Conservation (phyloP, 768 basidiomycete species). For the Trametes gibbosa region DNA sequence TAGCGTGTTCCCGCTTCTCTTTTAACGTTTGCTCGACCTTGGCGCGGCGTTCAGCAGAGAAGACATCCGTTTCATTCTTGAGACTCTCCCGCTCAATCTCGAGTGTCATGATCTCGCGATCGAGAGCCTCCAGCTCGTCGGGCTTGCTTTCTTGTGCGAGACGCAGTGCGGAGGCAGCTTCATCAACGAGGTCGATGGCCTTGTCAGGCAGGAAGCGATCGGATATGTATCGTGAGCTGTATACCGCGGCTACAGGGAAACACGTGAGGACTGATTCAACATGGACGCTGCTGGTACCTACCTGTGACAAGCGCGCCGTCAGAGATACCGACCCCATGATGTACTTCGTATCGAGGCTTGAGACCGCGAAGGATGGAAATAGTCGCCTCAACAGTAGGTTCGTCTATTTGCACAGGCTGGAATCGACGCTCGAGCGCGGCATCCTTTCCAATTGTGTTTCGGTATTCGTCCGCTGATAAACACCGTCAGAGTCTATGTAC, state of each 20-base stretch:
- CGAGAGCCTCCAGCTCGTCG: conserved; percentile 76
- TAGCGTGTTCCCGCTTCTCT: conserved; percentile 60
- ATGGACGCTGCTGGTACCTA: conserved; percentile 21
- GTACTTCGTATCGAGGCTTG: conserved; percentile 83
- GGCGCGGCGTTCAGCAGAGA: conserved; percentile 69
- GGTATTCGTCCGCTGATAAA: conserved; percentile 73
- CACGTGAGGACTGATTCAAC: neutral
- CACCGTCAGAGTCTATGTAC: neutral
- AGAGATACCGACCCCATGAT: conserved; percentile 91
- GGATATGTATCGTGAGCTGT: conserved; percentile 80
- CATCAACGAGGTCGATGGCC: conserved; percentile 89
- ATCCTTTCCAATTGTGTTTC: conserved; percentile 90
- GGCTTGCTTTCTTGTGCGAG: conserved; percentile 90
- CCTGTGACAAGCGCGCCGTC: conserved; percentile 87
- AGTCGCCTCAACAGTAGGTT: conserved; percentile 81
- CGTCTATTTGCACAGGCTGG: conserved; percentile 86
- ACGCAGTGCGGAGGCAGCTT: conserved; percentile 83
- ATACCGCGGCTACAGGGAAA: conserved; percentile 68
- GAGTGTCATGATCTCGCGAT: conserved; percentile 80
- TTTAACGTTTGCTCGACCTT: conserved; percentile 66
- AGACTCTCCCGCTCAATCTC: conserved; percentile 89
- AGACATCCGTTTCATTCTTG: conserved; percentile 84
- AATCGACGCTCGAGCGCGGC: conserved; percentile 89
- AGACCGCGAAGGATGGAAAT: conserved; percentile 86
- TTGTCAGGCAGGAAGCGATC: conserved; percentile 90